Percentiles rank a stretch among this genome's conserved stretches.
These are phyloP conservation scores for Pythium oligandrum DNA, from an alignment of 352 stramenopile genomes.

Conservation along the genomic window DNA sequence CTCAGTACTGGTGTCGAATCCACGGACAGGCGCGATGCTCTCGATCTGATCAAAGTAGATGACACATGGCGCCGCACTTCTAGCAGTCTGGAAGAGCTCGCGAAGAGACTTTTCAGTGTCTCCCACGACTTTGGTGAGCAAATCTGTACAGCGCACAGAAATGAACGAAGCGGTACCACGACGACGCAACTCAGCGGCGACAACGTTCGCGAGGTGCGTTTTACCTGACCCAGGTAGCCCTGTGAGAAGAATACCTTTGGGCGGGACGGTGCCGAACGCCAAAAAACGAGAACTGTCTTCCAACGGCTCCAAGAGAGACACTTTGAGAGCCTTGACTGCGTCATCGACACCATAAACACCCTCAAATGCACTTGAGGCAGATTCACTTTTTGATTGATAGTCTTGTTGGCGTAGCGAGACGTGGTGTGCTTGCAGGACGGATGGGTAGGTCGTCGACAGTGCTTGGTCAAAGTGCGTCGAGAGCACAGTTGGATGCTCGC, in stretches of 20 bases:
- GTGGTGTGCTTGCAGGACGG: constrained; percentile 93
- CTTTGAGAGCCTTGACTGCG: constrained; percentile 93
- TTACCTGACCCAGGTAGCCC: constrained; percentile 98
- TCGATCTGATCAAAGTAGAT: constrained; percentile 93
- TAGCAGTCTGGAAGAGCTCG: constrained; percentile 84
- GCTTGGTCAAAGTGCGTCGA: constrained; percentile 78
- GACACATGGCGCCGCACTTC: constrained; percentile 83
- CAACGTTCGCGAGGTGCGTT: constrained; percentile 87
- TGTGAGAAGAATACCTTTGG: constrained; percentile 98
- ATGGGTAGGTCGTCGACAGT: constrained; percentile 91
- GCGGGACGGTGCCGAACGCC: constrained; percentile 95
- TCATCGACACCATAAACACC: constrained; percentile 96
- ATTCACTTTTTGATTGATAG: not conserved
- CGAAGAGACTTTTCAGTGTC: constrained; percentile 86
- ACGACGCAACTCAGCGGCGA: constrained; percentile 55
- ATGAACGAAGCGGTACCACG: constrained; percentile 79
- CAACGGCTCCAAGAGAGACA: constrained; percentile 97
- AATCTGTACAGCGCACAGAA: constrained; percentile 83
- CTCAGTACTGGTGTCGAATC: constrained; percentile 89
- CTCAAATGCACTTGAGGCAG: constrained; percentile 28
- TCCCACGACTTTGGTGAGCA: constrained; percentile 89
- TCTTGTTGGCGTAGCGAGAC: constrained; percentile 71
- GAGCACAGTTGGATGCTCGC: constrained; percentile 9
- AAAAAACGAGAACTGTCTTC: constrained; percentile 95
- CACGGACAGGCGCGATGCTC: constrained; percentile 77